A percentile compares a stretch with the other conserved stretches of the same genome.
These are phyloP conservation scores for Tolypocladium album DNA, from an alignment of 2,329 filamentous ascomycete species.

Conservation along the genomic window DNA sequence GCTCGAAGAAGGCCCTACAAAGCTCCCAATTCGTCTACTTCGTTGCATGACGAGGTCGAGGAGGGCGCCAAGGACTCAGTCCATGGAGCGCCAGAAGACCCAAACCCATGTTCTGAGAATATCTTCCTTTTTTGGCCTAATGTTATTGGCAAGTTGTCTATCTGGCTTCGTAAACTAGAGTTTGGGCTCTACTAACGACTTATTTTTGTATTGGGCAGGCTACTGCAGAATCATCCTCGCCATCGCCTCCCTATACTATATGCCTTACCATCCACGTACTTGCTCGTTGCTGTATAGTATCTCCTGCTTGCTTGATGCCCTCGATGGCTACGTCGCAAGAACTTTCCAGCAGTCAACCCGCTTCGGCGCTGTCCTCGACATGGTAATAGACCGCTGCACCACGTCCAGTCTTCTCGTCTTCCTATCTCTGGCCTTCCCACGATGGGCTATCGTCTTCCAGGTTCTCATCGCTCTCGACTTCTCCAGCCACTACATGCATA, in stretches of 20 bases:
- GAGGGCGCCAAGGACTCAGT: constrained; percentile 36
- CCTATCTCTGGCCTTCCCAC: constrained; percentile 84
- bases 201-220: constrained; percentile 32
- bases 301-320: constrained; percentile 87
- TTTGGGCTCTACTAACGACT: constrained; percentile 5
- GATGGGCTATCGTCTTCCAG: constrained; percentile 92
- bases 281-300: constrained; percentile 86
- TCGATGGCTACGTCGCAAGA: constrained; percentile 82
- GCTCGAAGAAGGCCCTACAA: constrained; percentile 26
- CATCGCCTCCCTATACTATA: constrained; percentile 91
- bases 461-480: constrained; percentile 84
- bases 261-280: constrained; percentile 98
- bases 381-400: constrained; percentile 99
- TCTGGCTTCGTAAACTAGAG: not conserved
- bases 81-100: constrained; percentile 19
- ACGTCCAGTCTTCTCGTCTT: constrained; percentile 93
- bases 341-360: constrained; percentile 81
- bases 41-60: constrained; percentile 5
- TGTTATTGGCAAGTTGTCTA: constrained; percentile 55
- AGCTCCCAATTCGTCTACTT: constrained; percentile 3
- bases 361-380: constrained; percentile 94
- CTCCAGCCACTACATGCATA: constrained; percentile 97
- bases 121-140: constrained; percentile 77
- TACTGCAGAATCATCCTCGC: constrained; percentile 72
- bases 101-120: constrained; percentile 47